These are phyloP conservation scores for Apostasia shenzhenica DNA, from an alignment of 106 monocot species.

Conservation along the genomic window DNA sequence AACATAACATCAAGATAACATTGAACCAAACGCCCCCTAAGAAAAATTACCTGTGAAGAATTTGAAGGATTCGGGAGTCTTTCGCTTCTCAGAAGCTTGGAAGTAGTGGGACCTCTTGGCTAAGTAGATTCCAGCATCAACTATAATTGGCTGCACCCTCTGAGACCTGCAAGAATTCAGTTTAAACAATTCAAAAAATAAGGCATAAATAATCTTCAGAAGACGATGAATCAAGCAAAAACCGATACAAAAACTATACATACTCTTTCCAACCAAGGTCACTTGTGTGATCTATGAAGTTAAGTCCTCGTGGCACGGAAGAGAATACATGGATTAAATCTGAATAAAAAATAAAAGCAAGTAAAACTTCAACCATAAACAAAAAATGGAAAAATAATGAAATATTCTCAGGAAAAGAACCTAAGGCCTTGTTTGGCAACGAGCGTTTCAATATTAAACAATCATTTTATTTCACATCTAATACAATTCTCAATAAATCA, in stretches of 20 bases:
- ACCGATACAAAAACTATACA: not conserved
- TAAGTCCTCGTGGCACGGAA: constrained; percentile 43
- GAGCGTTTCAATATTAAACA: no score
- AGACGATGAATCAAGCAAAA: not conserved
- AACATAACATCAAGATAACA: no score
- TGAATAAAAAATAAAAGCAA: constrained; percentile 16
- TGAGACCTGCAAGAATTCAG: constrained; percentile 18
- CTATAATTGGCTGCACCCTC: constrained; percentile 70
- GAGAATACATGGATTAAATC: constrained; percentile 70
- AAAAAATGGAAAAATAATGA: not conserved
- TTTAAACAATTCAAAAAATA: not conserved
- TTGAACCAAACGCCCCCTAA: no score
- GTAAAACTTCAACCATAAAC: not conserved
- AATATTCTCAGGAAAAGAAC: not conserved
- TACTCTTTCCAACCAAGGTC: constrained; percentile 78
- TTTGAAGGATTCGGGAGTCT: constrained; percentile 55
- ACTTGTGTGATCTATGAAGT: constrained; percentile 62
- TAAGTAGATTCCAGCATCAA: constrained; percentile 61
- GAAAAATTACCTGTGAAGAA: constrained; percentile 45
- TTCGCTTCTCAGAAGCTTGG: constrained; percentile 46
- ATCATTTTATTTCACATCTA: no score
- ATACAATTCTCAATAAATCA: no score
- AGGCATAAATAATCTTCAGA: not conserved
- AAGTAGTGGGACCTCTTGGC: constrained; percentile 37
- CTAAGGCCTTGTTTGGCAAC: no score